Evolutionary conservation across 331 rosid species (phyloP), one percentile per base, ranked within the genome.

Genomic region (Pyracantha coccinea): DNA sequence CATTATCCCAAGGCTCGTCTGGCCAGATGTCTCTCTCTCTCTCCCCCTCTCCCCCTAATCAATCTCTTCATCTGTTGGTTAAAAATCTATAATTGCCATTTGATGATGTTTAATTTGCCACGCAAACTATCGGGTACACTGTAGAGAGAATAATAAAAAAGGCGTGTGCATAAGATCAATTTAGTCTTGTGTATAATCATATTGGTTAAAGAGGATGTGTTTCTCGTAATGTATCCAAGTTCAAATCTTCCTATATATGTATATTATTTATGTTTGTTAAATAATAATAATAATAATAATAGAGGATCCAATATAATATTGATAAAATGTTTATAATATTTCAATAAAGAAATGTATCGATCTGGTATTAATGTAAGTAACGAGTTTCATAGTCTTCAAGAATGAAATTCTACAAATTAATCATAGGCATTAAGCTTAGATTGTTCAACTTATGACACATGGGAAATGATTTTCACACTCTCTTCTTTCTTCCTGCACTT

Each of bases 91-190:
- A 70, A 72, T 67, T 80, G 31, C 63, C 67, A 55, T 32, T 66
- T 57, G 75, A 67, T 79, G 69, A 73, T 78, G 72, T 71, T 71
- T 63, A 65, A 65, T 65, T 47, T 35, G 57, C 53, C 63, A 60
- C 27, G 53, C 68, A 60, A 12, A 29, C 85, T 65, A 44, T 77
- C 74, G 28, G 64, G 69, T 65, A 14, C 32, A 38, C 4, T 10
- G 14, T 25, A 14, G 70, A 57, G 23, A 20, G 64, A 29, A 60
- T 24, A 25, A 60, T 6, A 60, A 38, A 0, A 3, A 20, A 6
- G 21, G 45, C 4, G 45, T 38, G 45, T 38, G 45, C 44, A 7
- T 20, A 55, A 20, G 44, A 38, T 8, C 44, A 9, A 35, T 35
- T 35, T 8, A 35, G 44, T 11, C 4, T 3, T 2, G 44, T 35